Evolutionary conservation across 352 stramenopile genomes (phyloP), one percentile per base, ranked within the genome.

Genomic region (Globisporangium recalcitrans): DNA sequence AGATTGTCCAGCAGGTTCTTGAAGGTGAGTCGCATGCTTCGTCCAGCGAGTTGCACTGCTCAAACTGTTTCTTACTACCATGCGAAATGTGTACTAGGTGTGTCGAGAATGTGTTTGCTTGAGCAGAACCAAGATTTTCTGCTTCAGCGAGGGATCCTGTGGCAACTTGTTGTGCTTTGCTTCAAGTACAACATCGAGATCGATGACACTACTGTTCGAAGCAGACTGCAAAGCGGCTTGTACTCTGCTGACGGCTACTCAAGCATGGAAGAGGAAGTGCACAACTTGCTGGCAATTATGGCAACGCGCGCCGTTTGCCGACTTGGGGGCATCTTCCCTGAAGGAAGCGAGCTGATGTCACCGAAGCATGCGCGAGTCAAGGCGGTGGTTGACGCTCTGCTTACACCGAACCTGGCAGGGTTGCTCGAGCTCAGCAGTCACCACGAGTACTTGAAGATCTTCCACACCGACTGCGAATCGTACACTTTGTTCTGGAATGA

Each of bases 401-500:
- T 95, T 62, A 94, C 85, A 7, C 87, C 87, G 4, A 94, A 92
- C 52, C 62, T 94, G 29, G 75, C 84, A 9, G 58, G 68, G 4
- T 60, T 93, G 21, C 60, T 95, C 40, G 36, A 80, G 22, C 61
- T 91, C 0, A 84, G 75, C 31, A 92, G 72, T 42, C 82, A 90
- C 40, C 77, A 91, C 60, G 85, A 93, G 59, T 95, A 93, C 46
- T 66, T 95, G 40, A 91, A 90, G 63, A 71, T 93, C 10, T 91
- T 85, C 38, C 85, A 93, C 48, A 65, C 74, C 31, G 80, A 95
- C 44, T 93, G 79, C 31, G 75, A 87, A 57, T 91, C 83, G 6
- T 90, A 92, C 57, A 91, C 79, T 10, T 49, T 95, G n/a, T 85
- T 82, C 62, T 95, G 87, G 87, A 93, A 87, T 42, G 58, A 67